Evolutionary conservation across 495 filamentous ascomycete species (phyloP).

Genomic region (Penicillium pulvis): DNA sequence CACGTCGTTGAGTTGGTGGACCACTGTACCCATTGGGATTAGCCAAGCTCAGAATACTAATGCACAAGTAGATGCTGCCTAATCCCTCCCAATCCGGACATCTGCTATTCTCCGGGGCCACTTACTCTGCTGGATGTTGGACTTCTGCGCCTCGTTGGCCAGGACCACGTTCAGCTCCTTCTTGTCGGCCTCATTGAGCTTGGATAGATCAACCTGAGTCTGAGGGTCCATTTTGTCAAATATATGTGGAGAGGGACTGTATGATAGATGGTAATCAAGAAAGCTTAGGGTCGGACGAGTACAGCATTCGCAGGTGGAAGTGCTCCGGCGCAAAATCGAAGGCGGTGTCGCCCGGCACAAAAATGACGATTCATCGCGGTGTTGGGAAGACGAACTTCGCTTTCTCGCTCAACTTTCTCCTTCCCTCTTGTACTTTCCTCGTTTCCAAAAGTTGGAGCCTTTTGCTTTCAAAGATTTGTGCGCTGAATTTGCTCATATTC

Average conservation of each 20-base stretch:
- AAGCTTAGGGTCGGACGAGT: not conserved
- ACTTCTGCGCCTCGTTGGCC: conserved; percentile 77
- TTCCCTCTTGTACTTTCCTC: conserved; percentile 6
- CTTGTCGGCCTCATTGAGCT: conserved; percentile 80
- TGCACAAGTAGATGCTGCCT: not conserved
- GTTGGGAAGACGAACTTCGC: not conserved
- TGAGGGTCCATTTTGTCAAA: conserved; percentile 39
- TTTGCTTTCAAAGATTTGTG: not conserved
- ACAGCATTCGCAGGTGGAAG: not conserved
- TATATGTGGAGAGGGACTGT: not conserved
- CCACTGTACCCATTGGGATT: conserved; percentile 47
- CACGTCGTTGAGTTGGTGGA: conserved; percentile 80
- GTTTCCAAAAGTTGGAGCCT: not conserved
- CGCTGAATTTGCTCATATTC: not conserved
- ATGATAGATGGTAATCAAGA: conserved; percentile 4
- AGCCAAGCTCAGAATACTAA: conserved; percentile 5
- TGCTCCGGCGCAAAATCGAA: conserved; percentile 28
- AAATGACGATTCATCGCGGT: conserved; percentile 26
- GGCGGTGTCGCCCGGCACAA: conserved; percentile 38
- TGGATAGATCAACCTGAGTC: conserved; percentile 59
- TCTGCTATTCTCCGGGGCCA: conserved; percentile 15
- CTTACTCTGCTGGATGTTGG: conserved; percentile 77
- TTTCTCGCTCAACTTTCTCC: not conserved
- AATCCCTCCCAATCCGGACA: not conserved
- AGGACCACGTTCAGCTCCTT: conserved; percentile 83